Evolutionary conservation across 441 rosid species (phyloP).

Genomic region (Capsella rubella): DNA sequence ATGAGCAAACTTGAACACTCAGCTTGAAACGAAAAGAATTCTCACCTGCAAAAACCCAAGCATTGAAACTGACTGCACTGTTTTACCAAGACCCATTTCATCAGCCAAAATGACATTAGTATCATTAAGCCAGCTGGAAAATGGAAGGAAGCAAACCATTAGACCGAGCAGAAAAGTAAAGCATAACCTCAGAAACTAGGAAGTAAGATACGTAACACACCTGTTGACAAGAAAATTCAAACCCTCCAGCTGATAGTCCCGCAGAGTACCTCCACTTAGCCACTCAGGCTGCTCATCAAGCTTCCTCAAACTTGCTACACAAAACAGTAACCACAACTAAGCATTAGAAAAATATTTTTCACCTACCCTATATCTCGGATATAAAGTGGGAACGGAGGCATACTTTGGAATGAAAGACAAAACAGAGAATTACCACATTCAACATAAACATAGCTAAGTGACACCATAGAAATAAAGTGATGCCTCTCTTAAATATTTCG

Average conservation of each 20-base stretch:
- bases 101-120: conserved; percentile 99
- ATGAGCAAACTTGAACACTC: conserved; percentile 32
- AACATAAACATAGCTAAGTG: conserved; percentile 30
- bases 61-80: conserved; percentile 99
- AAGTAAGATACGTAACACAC: conserved; percentile 52
- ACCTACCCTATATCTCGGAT: conserved; percentile 11
- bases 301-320: conserved; percentile 89
- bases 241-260: conserved; percentile 99
- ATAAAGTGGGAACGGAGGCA: conserved; percentile 8
- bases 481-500: conserved; percentile 7
- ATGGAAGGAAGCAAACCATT: conserved; percentile 35
- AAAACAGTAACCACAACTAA: conserved; percentile 34
- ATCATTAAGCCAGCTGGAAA: conserved; percentile 96
- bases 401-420: conserved; percentile 16
- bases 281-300: conserved; percentile 99
- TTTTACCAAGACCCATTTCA: conserved; percentile 99
- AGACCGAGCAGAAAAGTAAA: conserved; percentile 36
- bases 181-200: background rate
- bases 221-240: conserved; percentile 98
- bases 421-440: conserved; percentile 23
- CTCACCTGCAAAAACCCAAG: conserved; percentile 98
- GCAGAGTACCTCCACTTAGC: conserved; percentile 97
- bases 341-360: conserved; percentile 10
- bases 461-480: conserved; percentile 1
- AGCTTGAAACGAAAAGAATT: conserved; percentile 23